Evolutionary conservation across 495 filamentous ascomycete genomes (phyloP).

Genomic region (Hyaloscypha bicolor): DNA sequence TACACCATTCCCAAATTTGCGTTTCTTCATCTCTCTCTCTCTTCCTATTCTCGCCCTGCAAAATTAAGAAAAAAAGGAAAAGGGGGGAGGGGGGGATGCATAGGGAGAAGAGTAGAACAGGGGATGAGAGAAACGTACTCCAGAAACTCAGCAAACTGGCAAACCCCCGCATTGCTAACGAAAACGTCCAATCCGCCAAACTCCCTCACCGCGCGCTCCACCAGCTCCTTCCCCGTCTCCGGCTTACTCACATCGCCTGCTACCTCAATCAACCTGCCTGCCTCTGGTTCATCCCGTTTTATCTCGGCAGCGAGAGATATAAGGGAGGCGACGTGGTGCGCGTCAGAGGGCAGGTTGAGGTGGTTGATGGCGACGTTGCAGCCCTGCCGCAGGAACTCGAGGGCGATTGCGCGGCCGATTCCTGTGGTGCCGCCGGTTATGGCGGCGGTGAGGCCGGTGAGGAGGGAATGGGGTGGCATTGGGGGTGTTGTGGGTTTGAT

Average conservation of each 20-base stretch:
- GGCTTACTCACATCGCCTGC: constrained; percentile 69
- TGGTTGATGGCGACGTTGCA: constrained; percentile 72
- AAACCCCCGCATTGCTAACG: constrained; percentile 87
- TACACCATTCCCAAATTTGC: not conserved
- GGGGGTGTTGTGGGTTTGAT: not conserved
- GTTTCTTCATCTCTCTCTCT: not conserved
- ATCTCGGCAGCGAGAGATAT: constrained; percentile 53
- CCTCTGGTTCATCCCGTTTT: constrained; percentile 30
- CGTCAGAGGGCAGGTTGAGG: constrained; percentile 58
- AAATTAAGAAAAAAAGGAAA: not conserved
- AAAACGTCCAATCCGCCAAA: constrained; percentile 75
- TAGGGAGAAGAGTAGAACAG: not conserved
- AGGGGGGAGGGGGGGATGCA: not conserved
- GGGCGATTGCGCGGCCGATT: constrained; percentile 74
- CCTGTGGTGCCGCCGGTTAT: constrained; percentile 78
- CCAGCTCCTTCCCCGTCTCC: constrained; percentile 59
- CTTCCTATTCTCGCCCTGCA: not conserved
- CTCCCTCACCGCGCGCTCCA: constrained; percentile 54
- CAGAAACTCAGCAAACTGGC: constrained; percentile 81
- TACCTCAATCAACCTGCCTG: constrained; percentile 58
- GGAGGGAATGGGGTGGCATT: constrained; percentile 49
- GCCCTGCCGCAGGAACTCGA: constrained; percentile 71
- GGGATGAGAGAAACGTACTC: constrained; percentile 44
- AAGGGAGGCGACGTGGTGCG: constrained; percentile 55
- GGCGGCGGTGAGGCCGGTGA: constrained; percentile 65